Evolutionary conservation across 495 filamentous ascomycete species (phyloP), one percentile per base, ranked within the genome.

Genomic region (Aspergillus asperescens): DNA sequence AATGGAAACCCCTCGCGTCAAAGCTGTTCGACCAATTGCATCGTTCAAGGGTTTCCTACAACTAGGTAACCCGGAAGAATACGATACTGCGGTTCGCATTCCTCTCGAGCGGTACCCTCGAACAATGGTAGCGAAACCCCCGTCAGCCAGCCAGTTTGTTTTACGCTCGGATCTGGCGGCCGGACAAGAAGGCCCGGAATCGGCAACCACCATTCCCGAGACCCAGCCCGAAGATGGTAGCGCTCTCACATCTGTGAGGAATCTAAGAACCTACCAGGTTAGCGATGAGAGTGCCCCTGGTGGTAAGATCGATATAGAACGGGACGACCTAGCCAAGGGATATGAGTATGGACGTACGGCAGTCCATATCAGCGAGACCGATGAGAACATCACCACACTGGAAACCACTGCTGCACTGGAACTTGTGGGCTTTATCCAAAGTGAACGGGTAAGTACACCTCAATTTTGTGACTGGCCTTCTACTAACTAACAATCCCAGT

Each of bases 311-410:
- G 90, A 96, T 45, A 85, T 99, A 25, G 81, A 85, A 7, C 81
- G 81, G 25, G 90, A 94, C 10, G 84, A 93, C 28, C 76, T 97
- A 29, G 90, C 88, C 28, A 95, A 89, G 62, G 94, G 94, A 0
- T 99, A 93, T 62, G 86, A 88, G 60, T 99, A 97, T 67, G 94
- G 94, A 47, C 79, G 89, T 32, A 96, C 92, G 1, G 89, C 88
- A 1, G 91, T 97, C 1, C 85, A 86, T 55, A 95, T 99, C 59
- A 86, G 79, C 57, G 84, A 87, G 55, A 84, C 85, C 1, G 94
- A 99, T 54, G 76, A 85, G 56, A 85, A 88, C 41, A 77, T 95
- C 44, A 90, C 87, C 2, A 88, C 82, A 45, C 73, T 95, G 25
- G 85, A 94, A 57, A 94, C 90, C 0, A 75, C 70, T 27, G 79